Conservation (phyloP, 495 filamentous ascomycete species). For the Daldinia decipiens region DNA sequence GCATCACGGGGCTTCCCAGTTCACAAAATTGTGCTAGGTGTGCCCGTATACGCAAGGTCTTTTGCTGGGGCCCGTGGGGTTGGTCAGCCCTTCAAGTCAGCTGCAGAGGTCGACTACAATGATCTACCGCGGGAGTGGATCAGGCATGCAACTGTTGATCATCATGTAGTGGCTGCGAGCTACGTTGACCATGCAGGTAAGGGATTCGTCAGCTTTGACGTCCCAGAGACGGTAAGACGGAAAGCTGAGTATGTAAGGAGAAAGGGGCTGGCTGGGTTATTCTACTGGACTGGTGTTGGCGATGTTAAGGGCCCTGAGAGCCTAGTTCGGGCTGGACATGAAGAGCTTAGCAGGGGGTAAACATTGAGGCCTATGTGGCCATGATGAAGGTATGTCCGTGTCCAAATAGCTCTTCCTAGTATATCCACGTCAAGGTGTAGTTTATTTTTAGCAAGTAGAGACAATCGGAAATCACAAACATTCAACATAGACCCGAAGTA, state of each 20-base stretch:
- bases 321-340: conserved; percentile 72
- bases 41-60: conserved; percentile 79
- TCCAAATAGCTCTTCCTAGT: not conserved
- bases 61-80: conserved; percentile 71
- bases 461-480: no score
- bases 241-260: conserved; percentile 76
- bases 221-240: conserved; percentile 72
- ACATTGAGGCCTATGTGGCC: not conserved
- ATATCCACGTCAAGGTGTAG: not conserved
- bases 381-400: not conserved
- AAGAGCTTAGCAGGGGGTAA: conserved; percentile 58
- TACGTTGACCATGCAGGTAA: conserved; percentile 54
- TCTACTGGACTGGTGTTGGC: conserved; percentile 84
- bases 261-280: conserved; percentile 74
- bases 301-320: conserved; percentile 69
- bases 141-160: conserved; percentile 61
- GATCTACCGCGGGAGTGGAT: conserved; percentile 69
- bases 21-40: conserved; percentile 75
- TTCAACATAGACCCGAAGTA: no score
- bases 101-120: conserved; percentile 69
- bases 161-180: conserved; percentile 65
- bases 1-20: conserved; percentile 67
- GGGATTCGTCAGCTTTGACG: conserved; percentile 83
- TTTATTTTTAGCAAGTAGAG: not conserved
- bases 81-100: conserved; percentile 65